These are phyloP conservation scores for Trifolium fragiferum DNA, from an alignment of 306 rosid species.

Conservation along the genomic window DNA sequence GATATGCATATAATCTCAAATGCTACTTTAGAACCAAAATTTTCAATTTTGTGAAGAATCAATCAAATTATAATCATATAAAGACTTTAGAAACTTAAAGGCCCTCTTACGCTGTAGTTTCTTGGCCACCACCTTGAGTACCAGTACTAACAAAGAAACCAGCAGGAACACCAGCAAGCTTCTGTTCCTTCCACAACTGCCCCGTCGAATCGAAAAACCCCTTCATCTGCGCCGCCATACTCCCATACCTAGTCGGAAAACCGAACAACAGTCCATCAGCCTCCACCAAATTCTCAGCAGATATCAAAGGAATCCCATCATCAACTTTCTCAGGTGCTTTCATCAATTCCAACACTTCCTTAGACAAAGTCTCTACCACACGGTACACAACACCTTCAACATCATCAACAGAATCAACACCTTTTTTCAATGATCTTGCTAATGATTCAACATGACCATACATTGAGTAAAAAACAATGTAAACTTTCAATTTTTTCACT, in stretches of 20 bases:
- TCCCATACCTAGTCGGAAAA: constrained; percentile 78
- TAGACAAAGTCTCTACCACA: constrained; percentile 67
- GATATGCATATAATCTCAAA: neutral
- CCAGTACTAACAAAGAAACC: constrained; percentile 84
- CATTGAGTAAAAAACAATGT: constrained; percentile 74
- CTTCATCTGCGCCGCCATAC: constrained; percentile 84
- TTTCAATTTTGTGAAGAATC: neutral
- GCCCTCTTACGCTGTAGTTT: constrained; percentile 73
- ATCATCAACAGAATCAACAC: constrained; percentile 70
- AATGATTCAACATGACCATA: constrained; percentile 80
- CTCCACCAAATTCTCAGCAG: constrained; percentile 63
- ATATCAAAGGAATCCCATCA: constrained; percentile 54
- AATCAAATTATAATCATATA: neutral
- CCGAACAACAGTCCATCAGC: constrained; percentile 84
- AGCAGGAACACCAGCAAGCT: constrained; percentile 73
- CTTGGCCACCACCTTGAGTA: constrained; percentile 92
- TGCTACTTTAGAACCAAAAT: neutral
- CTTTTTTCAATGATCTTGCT: constrained; percentile 66
- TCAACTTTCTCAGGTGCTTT: constrained; percentile 60
- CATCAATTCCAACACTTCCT: constrained; percentile 63
- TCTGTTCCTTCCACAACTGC: constrained; percentile 69
- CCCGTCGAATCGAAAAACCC: constrained; percentile 68
- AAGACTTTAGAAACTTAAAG: neutral
- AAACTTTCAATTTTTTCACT: constrained; percentile 54
- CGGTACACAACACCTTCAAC: constrained; percentile 74